Conservation (phyloP, 495 filamentous ascomycete genomes). For the Xylaria palmicola region DNA sequence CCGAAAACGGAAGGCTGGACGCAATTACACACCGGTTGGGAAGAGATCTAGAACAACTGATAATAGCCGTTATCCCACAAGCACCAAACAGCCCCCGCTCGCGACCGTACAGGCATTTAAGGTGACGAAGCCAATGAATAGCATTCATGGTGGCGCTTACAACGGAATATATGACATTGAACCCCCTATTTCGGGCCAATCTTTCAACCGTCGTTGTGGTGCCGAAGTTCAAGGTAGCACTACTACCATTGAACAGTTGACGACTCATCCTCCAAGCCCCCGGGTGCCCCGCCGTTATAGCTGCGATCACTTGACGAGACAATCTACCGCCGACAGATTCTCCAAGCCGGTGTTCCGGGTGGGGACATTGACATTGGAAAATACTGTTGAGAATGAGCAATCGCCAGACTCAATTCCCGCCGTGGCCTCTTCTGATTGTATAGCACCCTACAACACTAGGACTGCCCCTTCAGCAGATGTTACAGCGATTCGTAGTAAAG, state of each 20-base stretch:
- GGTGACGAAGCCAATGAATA: slow-evolving; percentile 1
- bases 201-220: background rate
- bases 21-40: background rate
- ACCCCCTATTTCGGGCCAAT: no score
- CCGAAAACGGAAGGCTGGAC: slow-evolving; percentile 1
- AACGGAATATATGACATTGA: background rate
- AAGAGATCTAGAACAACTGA: background rate
- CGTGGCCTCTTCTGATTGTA: background rate
- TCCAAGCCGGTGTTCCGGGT: no score
- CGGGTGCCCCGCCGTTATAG: background rate
- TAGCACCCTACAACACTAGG: background rate
- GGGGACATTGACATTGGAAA: background rate
- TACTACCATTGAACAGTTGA: background rate
- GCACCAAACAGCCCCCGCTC: background rate
- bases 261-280: background rate
- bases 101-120: background rate
- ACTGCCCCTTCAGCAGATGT: background rate
- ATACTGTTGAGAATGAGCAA: background rate
- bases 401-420: background rate
- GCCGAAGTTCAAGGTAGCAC: background rate
- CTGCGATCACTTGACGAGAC: background rate
- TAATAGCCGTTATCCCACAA: background rate
- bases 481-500: background rate
- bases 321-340: background rate
- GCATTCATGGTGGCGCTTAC: background rate